Percentiles rank a stretch among this genome's conserved stretches.
These are phyloP conservation scores for Plectosphaerella plurivora DNA, from an alignment of 2,329 filamentous ascomycete genomes.

Conservation along the genomic window DNA sequence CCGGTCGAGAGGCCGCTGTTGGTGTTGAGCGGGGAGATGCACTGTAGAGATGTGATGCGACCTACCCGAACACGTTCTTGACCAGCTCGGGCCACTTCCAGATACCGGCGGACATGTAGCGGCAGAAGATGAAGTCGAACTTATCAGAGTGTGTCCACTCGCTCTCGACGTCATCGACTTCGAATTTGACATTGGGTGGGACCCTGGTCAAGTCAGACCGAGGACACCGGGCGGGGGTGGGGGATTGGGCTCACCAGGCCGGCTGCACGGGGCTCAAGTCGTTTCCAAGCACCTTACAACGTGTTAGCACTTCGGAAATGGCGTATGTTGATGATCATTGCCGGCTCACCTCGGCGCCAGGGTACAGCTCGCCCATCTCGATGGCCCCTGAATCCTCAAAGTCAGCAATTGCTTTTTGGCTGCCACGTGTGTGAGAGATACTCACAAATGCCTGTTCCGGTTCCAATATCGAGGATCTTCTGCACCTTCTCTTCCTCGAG, in stretches of 20 bases:
- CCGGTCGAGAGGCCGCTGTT: constrained; percentile 26
- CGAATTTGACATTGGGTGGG: constrained; percentile 58
- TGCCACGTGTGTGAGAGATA: not conserved
- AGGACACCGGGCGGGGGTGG: not conserved
- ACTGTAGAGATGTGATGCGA: not conserved
- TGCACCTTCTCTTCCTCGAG: constrained; percentile 2
- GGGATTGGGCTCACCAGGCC: constrained; percentile 3
- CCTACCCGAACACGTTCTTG: constrained; percentile 2
- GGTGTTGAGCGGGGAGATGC: too few species aligned
- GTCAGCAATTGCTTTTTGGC: not conserved
- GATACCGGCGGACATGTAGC: constrained; percentile 5
- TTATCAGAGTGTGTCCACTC: constrained; percentile 31
- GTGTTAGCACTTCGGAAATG: too few species aligned
- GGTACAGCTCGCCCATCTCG: constrained; percentile 8
- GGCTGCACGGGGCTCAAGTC: constrained; percentile 11
- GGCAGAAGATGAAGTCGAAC: constrained; percentile 28
- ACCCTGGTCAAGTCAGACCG: constrained; percentile 31
- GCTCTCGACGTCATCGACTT: constrained; percentile 62
- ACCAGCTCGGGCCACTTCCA: constrained; percentile 5
- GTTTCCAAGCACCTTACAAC: constrained; percentile 8
- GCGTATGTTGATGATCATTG: too few species aligned
- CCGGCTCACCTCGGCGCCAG: not conserved
- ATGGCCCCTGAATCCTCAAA: constrained; percentile 21
- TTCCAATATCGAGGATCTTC: constrained; percentile 52
- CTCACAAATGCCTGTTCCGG: constrained; percentile 56